Evolutionary conservation across 768 basidiomycete species (phyloP), one percentile per base, ranked within the genome.

Genomic region (Lactarius vividus): DNA sequence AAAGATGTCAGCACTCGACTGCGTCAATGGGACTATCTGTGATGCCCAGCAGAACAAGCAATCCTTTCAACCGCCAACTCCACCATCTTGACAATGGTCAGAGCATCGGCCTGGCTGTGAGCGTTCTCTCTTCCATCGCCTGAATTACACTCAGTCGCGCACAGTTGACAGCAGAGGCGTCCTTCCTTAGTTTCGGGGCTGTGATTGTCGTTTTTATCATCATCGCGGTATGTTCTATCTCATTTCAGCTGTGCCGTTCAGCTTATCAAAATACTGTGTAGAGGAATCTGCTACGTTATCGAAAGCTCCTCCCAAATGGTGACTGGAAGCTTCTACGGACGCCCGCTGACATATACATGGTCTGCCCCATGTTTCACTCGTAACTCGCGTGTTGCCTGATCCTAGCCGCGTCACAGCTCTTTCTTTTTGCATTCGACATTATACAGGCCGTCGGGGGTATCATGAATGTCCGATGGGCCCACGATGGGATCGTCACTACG

Each of bases 291-390:
- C 16, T 37, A 3, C 59, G 16, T 18, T 49, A 61, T 42, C 44
- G 29, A 28, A 68, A 16, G 35, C 23, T 2, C 5, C 39, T 58
- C 2, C 58, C 62, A 15, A 3, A 37, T 6, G 66, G 57, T 16
- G 57, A 60, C n/a, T 68, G 69, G 69, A 54, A 40, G 33, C 67
- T 79, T 9, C 71, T 81, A n/a, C 73, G 73, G 62, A 72, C 74
- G 35, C 79, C 80, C 5, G 73, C 78, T 60, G 80, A 82, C 67
- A 69, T 79, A 16, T 76, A 81, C 58, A 79, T 82, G 76, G 80
- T 79, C 40, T 57, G 72, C 56, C 15, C 39, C 2, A n/a, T 13
- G 15, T 23, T 23, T 35, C n/a, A 46, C 4, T 31, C 20, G 46
- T 2, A 10, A 9, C 33, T n/a, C 39, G 9, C 37, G 6, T 57